Percentiles rank a stretch among this genome's conserved stretches.
These are phyloP conservation scores for Microascus cirrosus DNA, from an alignment of 2,329 filamentous ascomycete species.

Conservation along the genomic window DNA sequence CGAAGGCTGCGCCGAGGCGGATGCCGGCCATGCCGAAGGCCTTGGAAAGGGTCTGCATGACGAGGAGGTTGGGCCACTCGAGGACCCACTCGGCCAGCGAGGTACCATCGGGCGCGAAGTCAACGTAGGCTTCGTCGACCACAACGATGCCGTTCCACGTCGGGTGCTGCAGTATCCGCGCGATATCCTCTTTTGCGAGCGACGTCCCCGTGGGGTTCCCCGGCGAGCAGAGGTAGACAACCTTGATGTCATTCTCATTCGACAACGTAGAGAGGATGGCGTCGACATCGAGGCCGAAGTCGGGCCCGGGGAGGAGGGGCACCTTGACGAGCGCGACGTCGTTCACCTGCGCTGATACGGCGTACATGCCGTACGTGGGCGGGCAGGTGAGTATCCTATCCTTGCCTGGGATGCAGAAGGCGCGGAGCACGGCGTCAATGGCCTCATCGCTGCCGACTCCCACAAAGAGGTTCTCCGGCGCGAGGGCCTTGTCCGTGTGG, in stretches of 20 bases:
- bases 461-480: slow-evolving; percentile 79
- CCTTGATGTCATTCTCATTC: slow-evolving; percentile 55
- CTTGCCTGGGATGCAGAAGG: slow-evolving; percentile 77
- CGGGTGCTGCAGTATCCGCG: slow-evolving; percentile 66
- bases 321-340: slow-evolving; percentile 79
- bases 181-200: slow-evolving; percentile 64
- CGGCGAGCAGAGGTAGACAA: slow-evolving; percentile 87
- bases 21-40: slow-evolving; percentile 94
- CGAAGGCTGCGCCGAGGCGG: slow-evolving; percentile 76
- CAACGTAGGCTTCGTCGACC: slow-evolving; percentile 90
- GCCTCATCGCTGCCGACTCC: slow-evolving; percentile 95
- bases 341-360: slow-evolving; percentile 88
- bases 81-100: slow-evolving; percentile 85
- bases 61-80: slow-evolving; percentile 90
- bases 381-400: slow-evolving; percentile 93
- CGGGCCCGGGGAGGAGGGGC: slow-evolving; percentile 61
- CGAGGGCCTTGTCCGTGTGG: slow-evolving; percentile 64
- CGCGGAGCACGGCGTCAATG: slow-evolving; percentile 85
- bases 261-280: slow-evolving; percentile 58
- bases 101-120: slow-evolving; percentile 68
- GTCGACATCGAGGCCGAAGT: slow-evolving; percentile 63
- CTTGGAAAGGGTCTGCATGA: slow-evolving; percentile 98
- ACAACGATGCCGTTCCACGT: slow-evolving; percentile 94
- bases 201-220: slow-evolving; percentile 86
- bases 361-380: slow-evolving; percentile 98